A percentile compares a stretch with the other conserved stretches of the same genome.
These are phyloP conservation scores for Tetraselmis chui DNA, from an alignment of 139 green algal species.

Conservation along the genomic window DNA sequence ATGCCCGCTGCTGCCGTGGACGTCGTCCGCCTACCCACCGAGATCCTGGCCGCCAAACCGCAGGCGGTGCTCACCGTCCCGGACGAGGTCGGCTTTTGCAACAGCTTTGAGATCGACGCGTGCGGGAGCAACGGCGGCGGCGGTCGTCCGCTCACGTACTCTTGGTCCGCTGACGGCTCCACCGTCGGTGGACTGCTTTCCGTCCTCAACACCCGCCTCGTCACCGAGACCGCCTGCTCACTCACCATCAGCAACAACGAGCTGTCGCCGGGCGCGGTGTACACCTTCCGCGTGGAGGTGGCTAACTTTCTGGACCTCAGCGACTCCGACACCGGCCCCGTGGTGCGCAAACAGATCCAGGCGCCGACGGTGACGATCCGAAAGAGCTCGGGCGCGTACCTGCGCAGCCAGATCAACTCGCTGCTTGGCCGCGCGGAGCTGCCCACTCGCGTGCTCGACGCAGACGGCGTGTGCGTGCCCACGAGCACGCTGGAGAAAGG, in stretches of 20 bases:
- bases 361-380: not conserved
- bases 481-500: not conserved
- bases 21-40: not conserved
- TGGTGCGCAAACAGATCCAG: not conserved
- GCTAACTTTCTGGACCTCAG: not conserved
- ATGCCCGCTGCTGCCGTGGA: not conserved
- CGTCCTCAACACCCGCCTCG: not conserved
- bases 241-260: not conserved
- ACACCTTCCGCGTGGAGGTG: not conserved
- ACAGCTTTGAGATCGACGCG: not conserved
- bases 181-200: not conserved
- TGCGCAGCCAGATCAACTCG: not conserved
- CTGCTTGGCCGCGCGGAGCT: not conserved
- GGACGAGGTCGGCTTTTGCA: not conserved
- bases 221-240: not conserved
- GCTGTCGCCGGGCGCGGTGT: not conserved
- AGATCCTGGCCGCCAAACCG: not conserved
- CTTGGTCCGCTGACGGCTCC: not conserved
- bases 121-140: not conserved
- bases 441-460: not conserved
- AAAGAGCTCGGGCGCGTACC: not conserved
- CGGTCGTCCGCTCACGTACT: not conserved
- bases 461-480: not conserved
- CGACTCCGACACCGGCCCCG: not conserved
- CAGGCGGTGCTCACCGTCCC: not conserved